A percentile compares a stretch with the other conserved stretches of the same genome.
phyloP scores from a whole-genome alignment of 176 grass and related monocot species.

The bread wheat (Triticum aestivum) region DNA sequence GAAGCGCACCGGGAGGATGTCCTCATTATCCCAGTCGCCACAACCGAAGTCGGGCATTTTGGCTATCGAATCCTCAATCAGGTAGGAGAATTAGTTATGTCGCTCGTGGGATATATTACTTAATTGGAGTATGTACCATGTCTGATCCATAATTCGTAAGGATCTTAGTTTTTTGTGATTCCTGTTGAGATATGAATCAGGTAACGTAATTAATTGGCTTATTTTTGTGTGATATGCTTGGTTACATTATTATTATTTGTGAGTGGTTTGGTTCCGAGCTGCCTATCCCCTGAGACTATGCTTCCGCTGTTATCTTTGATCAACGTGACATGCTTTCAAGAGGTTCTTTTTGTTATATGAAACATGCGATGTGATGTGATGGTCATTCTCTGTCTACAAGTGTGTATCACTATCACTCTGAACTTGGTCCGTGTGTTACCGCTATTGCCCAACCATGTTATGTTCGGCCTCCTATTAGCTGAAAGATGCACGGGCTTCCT shows the following conservation, averaged over 20 bases:
- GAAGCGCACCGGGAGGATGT: slow-evolving; percentile 39
- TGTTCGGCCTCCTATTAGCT: not conserved
- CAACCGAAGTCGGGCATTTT: not conserved
- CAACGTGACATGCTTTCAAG: not conserved
- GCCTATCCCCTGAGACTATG: not conserved
- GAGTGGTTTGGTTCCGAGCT: not conserved
- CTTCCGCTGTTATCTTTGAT: not conserved
- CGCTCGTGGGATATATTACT: not conserved
- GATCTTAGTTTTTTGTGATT: not conserved
- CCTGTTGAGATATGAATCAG: not conserved
- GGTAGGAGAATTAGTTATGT: slow-evolving; percentile 1
- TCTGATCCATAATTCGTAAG: not conserved
- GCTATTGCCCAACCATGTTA: not conserved
- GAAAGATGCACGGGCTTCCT: not conserved
- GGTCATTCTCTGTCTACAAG: not conserved
- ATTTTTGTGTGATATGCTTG: not conserved
- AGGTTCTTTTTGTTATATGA: not conserved
- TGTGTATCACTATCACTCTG: not conserved
- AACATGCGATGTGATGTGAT: not conserved
- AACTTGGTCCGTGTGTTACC: not conserved
- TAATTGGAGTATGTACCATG: not conserved
- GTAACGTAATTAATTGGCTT: not conserved
- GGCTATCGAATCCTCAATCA: slow-evolving; percentile 31
- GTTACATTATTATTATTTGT: slow-evolving; percentile 4
- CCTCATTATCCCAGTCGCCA: not conserved